Evolutionary conservation across 2,329 filamentous ascomycete genomes (phyloP).

Genomic region (Polytolypa hystricis): DNA sequence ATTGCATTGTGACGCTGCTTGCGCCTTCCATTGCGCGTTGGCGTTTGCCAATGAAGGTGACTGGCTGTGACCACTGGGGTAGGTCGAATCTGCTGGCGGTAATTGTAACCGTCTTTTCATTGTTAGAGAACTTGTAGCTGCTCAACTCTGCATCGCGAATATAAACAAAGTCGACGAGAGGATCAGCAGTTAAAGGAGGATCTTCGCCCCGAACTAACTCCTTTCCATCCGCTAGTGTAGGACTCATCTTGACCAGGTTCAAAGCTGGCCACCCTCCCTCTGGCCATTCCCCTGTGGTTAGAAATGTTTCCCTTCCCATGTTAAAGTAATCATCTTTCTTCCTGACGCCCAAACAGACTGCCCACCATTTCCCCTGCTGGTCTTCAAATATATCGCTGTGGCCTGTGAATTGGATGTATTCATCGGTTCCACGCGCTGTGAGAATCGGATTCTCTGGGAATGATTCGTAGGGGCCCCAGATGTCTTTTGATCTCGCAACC

Average conservation of each 20-base stretch:
- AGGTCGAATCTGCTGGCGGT: conserved; percentile 12
- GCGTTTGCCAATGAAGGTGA: conserved; percentile 19
- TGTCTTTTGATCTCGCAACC: conserved; percentile 33
- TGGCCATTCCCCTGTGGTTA: conserved; percentile 20
- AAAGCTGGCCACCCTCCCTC: conserved; percentile 16
- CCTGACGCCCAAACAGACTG: conserved; percentile 13
- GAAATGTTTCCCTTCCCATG: conserved; percentile 26
- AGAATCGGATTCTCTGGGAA: conserved; percentile 37
- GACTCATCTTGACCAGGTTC: conserved; percentile 8
- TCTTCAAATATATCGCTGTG: conserved; percentile 17
- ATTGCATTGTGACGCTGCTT: conserved; percentile 7
- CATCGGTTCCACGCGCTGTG: conserved; percentile 25
- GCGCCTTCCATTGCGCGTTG: conserved; percentile 14
- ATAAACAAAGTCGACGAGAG: conserved; percentile 14
- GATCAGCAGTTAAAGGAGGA: conserved; percentile 3
- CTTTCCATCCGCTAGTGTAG: background rate
- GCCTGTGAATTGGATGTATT: conserved; percentile 16
- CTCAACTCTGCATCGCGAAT: conserved; percentile 17
- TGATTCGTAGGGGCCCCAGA: conserved; percentile 39
- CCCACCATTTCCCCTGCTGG: conserved; percentile 14
- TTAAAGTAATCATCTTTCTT: conserved; percentile 14
- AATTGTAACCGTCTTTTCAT: conserved; percentile 10
- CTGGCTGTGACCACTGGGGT: conserved; percentile 10
- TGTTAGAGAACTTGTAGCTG: conserved; percentile 12
- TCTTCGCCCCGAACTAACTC: conserved; percentile 5